A percentile compares a stretch with the other conserved stretches of the same genome.
These are phyloP conservation scores for Osmanthus fragrans DNA, from an alignment of 257 asterid genomes.

Conservation along the genomic window DNA sequence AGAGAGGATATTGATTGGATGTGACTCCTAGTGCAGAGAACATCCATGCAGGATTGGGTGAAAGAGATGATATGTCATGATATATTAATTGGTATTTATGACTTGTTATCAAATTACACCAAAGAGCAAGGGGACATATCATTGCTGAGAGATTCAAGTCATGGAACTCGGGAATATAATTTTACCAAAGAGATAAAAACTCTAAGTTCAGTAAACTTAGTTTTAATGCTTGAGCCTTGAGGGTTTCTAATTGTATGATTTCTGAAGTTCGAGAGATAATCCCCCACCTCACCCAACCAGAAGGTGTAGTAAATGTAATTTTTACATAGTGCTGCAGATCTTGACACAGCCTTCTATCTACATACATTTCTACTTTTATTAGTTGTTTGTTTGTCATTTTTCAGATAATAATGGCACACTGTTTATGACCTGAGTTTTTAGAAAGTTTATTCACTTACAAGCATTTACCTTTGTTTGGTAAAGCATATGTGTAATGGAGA, in stretches of 20 bases:
- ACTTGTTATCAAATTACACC: neutral
- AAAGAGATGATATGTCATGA: neutral
- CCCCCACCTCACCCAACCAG: neutral
- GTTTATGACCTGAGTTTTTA: neutral
- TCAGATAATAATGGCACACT: neutral
- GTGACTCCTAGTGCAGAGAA: neutral
- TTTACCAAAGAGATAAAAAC: neutral
- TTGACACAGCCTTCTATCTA: neutral
- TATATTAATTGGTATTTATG: neutral
- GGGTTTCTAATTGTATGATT: neutral
- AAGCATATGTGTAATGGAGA: neutral
- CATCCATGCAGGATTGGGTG: neutral
- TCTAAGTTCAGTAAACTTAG: neutral
- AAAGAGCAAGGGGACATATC: neutral
- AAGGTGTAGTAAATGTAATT: neutral
- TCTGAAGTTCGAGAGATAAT: neutral
- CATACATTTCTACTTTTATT: neutral
- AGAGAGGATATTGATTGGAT: neutral
- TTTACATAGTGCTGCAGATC: neutral
- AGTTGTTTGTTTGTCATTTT: neutral
- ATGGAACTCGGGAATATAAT: neutral
- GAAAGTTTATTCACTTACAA: neutral
- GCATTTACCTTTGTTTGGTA: neutral
- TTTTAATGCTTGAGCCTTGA: neutral
- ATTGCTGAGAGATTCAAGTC: neutral